Evolutionary conservation across 768 basidiomycete species (phyloP), one percentile per base, ranked within the genome.

Genomic region (Mycena venus): DNA sequence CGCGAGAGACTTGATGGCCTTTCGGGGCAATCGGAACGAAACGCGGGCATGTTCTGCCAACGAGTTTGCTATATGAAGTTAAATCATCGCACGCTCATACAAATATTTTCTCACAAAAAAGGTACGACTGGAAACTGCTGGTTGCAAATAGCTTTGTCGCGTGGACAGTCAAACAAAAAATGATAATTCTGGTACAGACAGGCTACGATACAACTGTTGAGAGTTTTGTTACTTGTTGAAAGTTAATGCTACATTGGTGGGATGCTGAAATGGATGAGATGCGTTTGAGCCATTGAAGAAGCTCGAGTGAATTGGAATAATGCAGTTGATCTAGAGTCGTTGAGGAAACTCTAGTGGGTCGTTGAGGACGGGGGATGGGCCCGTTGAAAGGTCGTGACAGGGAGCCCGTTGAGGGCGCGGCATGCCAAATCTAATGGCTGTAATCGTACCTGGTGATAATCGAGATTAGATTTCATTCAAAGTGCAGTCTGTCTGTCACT

Each of bases 401-500:
- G 32, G 47, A 56, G 47, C 17, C 60, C 63, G 67, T 71, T 70
- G 56, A 63, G 44, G 69, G 38, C 25, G 23, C 11, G 1, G 42
- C 4, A 53, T 23, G 40, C 14, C 12, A 27, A 21, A n/a, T 23
- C 75, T 75, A 82, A 68, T 81, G 85, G 55, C 81, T 82, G 78
- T 90, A 90, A 73, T 90, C 89, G 65, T 90, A 90, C 78, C 89
- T 90, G 73, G 63, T 31, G n/a, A n/a, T n/a, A n/a, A 10, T 9
- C 11, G 23, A 9, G 55, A 29, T 62, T 25, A 58, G 66, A 56
- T 6, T 36, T 34, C 14, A 40, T 17, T 7, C 2, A 3, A 15
- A 62, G 15, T 36, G 25, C n/a, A 63, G 32, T 7, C 29, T 4
- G n/a, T 25, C 40, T 4, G n/a, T 25, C 40, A 79, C 92, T 64